Evolutionary conservation across 1,284 basidiomycete species (phyloP), one percentile per base, ranked within the genome.

Genomic region (Anthracocystis walkeri): DNA sequence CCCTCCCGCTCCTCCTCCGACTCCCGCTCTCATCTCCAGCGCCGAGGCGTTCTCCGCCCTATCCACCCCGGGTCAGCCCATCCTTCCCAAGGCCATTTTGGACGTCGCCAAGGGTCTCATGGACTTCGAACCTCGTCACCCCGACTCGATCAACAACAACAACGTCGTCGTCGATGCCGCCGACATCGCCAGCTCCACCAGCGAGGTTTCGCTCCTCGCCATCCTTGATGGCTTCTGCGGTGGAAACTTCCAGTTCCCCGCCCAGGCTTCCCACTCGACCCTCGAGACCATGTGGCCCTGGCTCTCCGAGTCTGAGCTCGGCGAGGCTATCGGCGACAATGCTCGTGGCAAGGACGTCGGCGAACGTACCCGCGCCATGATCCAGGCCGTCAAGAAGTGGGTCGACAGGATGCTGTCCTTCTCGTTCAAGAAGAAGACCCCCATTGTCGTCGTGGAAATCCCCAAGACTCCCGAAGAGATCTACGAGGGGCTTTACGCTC

Each of bases 1-100:
- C 6, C 33, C 55, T 33, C 10, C 33, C 35, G 41, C 33, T 23
- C 45, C 55, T 40, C 45, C 44, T n/a, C 33, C 44, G 27, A 45
- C 54, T 12, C 55, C 55, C 23, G 35, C 7, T 18, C 5, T 45
- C 14, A 33, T 25, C 20, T 35, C 21, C 21, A 7, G 23, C 16
- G 23, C 18, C 10, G 23, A 35, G 12, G 33, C 45, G 27, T 6
- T 44, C n/a, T n/a, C 52, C 18, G 29, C 40, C 52, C 10, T 42
- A 5, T n/a, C 40, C 25, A 41, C 52, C 38, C 27, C 12, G 11
- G 20, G 35, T 21, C 38, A 27, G 12, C 52, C 54, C 4, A 49
- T 35, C 5, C 12, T 41, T 14, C 7, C 51, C 14, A 5, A 2
- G 7, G 1, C 18, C 40, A 54, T 40, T 40, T 12, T 8, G 18